Base-by-base conservation (phyloP, 192 early-diverging fungal species). In the Linnemannia zychae region DNA sequence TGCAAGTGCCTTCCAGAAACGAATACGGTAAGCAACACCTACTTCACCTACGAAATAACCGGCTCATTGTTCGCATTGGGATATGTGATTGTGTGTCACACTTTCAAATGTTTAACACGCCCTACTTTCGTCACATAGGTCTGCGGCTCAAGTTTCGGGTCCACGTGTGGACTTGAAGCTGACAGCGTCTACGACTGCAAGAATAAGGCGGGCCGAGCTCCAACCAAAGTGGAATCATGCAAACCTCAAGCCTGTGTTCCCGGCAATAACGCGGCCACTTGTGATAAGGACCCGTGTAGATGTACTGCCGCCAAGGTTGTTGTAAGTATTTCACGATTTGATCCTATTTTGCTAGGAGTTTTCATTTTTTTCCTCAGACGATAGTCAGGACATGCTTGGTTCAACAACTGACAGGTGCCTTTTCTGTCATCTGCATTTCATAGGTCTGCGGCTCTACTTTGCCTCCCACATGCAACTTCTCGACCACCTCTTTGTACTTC, bases 121-220 rank as follows among this genome's bases (percentile, higher is more conserved):
- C 18, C 1, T 38, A 12, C 12, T 22, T 20, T 37, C 17, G 17
- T 36, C 66, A 67, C 5, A 67, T 24, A 71, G 69, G 16, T 71
- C 69, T 71, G 69, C 24, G 69, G 69, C 33, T 46, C 69, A 0
- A 15, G 16, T 4, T 71, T 47, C 24, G 24, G 13, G 15, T 18
- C 12, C 37, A 71, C 4, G 38, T 71, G 69, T 47, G 69, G 69
- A 9, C 24, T 22, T 15, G 24, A 46, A 4, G 22, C n/a, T 17
- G 44, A 46, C 69, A 47, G 18, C 22, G 36, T 71, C 44, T 71
- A 71, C 69, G 46, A 48, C 46, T 71, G 69, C 6, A 40, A 48
- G 40, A 44, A 48, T 22, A 34, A 7, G 20, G 66, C 0, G 7
- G 66, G 66, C 11, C 66, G 20, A 17, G 22, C 24, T 7, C 66